Base-by-base conservation (phyloP, 352 stramenopile species). In the Globisporangium viniferum region DNA sequence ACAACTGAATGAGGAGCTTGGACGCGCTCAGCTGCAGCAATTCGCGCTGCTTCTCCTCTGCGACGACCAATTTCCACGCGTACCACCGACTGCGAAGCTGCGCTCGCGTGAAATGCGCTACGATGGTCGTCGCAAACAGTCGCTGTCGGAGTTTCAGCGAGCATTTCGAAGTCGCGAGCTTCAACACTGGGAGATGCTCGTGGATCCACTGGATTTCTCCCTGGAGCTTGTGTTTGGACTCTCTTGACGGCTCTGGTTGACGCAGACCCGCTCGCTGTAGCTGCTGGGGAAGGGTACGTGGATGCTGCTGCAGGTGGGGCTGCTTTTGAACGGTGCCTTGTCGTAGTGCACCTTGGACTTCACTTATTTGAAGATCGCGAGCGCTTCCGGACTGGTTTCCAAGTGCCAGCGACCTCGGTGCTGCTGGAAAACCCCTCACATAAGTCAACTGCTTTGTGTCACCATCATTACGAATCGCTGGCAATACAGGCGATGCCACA, bases 201-300 rank as follows among this genome's bases (percentile, higher is more conserved):
- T 87, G 80, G 64, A 91, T 91, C 81, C 83, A 90, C 68, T 83
- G 68, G 36, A 91, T 76, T 64, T 91, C 77, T 31, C 39, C 49
- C 14, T 70, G 61, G 14, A 90, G 64, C n/a, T 74, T 62, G 51
- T 14, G 10, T 8, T 57, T 22, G 8, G 9, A 57, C 4, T 8
- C 51, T 1, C 22, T 24, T 15, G 27, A n/a, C 12, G 51, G 5
- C n/a, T n/a, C 24, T 35, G 6, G n/a, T 62, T 49, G 36, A 62
- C 62, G 18, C 29, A 41, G 6, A 64, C 29, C 18, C 64, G 64
- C 51, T 65, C 58, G 4, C 36, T 44, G 36, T 44, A 2, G 35
- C 35, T 41, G 36, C 36, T 44, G 36, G 36, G 36, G 36, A 44
- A 44, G 36, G 36, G 15, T 44, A 49, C 46, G n/a, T n/a, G 68